A percentile compares a stretch with the other conserved stretches of the same genome.
These are phyloP conservation scores for Epichloe coenophiala DNA, from an alignment of 2,329 filamentous ascomycete genomes.

Conservation along the genomic window DNA sequence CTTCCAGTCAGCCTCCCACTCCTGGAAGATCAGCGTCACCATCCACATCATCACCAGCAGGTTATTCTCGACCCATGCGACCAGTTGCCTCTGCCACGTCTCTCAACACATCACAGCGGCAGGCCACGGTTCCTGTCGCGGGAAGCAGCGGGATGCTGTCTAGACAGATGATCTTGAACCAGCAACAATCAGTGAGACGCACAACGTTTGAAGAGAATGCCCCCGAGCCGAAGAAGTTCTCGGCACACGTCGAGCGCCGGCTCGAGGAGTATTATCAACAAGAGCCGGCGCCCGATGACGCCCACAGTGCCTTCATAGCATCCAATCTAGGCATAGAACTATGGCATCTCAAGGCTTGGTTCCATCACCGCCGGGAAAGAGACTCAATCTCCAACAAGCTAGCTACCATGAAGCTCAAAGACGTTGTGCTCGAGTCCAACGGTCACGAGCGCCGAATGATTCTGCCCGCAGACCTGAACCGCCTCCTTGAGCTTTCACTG, in stretches of 20 bases:
- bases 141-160: slow-evolving; percentile 17
- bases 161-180: slow-evolving; percentile 30
- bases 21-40: slow-evolving; percentile 8
- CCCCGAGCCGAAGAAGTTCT: slow-evolving; percentile 31
- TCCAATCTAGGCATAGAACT: slow-evolving; percentile 40
- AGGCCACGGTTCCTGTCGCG: slow-evolving; percentile 10
- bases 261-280: slow-evolving; percentile 40
- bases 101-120: slow-evolving; percentile 11
- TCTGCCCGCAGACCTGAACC: slow-evolving; percentile 35
- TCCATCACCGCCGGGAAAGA: slow-evolving; percentile 37
- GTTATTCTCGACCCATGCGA: slow-evolving; percentile 8
- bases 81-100: slow-evolving; percentile 13
- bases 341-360: slow-evolving; percentile 40
- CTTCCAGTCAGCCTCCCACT: slow-evolving; percentile 11
- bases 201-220: slow-evolving; percentile 26
- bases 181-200: slow-evolving; percentile 27
- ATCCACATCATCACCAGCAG: slow-evolving; percentile 12
- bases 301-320: slow-evolving; percentile 37
- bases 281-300: slow-evolving; percentile 33
- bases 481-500: slow-evolving; percentile 35
- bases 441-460: slow-evolving; percentile 30
- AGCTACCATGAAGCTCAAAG: slow-evolving; percentile 28
- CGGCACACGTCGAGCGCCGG: slow-evolving; percentile 33
- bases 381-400: slow-evolving; percentile 32
- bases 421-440: slow-evolving; percentile 16